A percentile compares a stretch with the other conserved stretches of the same genome.
Conservation (phyloP, 2,329 filamentous ascomycete genomes). For the Colletotrichum tamarilloi region DNA sequence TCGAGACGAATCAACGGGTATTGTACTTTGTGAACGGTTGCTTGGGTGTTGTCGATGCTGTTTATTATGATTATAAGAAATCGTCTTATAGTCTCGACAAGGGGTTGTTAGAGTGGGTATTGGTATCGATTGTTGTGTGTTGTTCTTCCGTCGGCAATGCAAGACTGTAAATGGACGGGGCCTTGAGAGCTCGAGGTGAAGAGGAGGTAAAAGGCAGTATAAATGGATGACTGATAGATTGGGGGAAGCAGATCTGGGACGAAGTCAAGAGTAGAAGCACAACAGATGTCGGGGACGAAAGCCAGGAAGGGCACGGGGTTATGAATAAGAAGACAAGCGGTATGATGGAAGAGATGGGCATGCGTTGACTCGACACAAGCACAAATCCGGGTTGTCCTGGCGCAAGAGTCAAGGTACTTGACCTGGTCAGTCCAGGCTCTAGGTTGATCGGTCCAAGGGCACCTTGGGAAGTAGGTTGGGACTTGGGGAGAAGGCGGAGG, state of each 20-base stretch:
- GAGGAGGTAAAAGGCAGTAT: neutral
- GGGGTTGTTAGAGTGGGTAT: neutral
- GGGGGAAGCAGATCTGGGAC: neutral
- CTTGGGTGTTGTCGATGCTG: constrained; percentile 1
- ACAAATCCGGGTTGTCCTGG: constrained; percentile 31
- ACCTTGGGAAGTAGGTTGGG: constrained; percentile 4
- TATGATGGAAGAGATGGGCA: constrained; percentile 20
- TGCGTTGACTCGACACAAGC: constrained; percentile 33
- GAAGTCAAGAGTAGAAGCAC: neutral
- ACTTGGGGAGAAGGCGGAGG: neutral
- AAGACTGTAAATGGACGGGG: neutral
- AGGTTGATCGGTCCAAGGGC: constrained; percentile 10
- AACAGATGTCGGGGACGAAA: neutral
- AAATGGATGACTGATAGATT: neutral
- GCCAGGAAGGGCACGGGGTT: constrained; percentile 13
- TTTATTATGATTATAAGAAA: constrained; percentile 27
- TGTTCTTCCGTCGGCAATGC: neutral
- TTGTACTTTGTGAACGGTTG: neutral
- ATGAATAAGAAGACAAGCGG: constrained; percentile 23
- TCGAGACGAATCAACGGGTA: neutral
- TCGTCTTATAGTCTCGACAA: constrained; percentile 20
- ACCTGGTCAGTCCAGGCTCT: constrained; percentile 17
- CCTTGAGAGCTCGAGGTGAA: neutral
- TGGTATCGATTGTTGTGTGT: neutral
- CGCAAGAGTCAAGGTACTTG: constrained; percentile 21